Evolutionary conservation across 2,329 filamentous ascomycete genomes (phyloP), one percentile per base, ranked within the genome.

Genomic region (Byssochlamys sp.): DNA sequence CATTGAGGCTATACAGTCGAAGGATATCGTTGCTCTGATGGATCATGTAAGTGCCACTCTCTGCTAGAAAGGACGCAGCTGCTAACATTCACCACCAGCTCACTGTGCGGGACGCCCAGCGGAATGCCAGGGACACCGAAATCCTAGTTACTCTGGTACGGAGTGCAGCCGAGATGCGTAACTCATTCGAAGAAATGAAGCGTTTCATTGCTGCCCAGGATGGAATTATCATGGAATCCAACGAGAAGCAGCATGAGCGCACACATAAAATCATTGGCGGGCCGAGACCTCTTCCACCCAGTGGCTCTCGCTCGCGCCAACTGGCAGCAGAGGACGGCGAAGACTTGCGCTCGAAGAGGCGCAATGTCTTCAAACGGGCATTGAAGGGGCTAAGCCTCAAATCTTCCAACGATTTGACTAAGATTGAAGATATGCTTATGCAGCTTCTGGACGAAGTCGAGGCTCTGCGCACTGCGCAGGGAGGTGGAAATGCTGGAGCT

Each of bases 21-120:
- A 95, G 75, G 94, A 99, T 68, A 95, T 99, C 66, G 88, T 99
- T 62, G 90, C 92, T 26, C 78, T 99, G 60, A 99, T 99, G 94
- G 92, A 99, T 70, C 94, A 99, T 73, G 83, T 87, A 75, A 80
- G 84, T 78, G 54, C 52, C 25, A 6, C 49, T 56, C 65, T 75
- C 58, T 49, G 7, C 48, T 59, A 52, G 11, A 24, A 52, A 12
- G 4, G 19, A 26, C 9, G 52, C 9, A 31, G 19, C 60, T 59
- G 60, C 73, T 75, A 57, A 75, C 61, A 49, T 33, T 53, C 50
- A 57, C 55, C 35, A 52, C 29, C 60, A 87, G 83, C 85, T 99
- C 61, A 97, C 95, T 71, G 94, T 97, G 61, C 88, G 94, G 35
- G 94, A 99, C 75, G 94, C 92, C 48, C 92, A 97, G 75, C 87